Conservation (phyloP, 2,329 filamentous ascomycete species). For the Penicillium oxalicum region DNA sequence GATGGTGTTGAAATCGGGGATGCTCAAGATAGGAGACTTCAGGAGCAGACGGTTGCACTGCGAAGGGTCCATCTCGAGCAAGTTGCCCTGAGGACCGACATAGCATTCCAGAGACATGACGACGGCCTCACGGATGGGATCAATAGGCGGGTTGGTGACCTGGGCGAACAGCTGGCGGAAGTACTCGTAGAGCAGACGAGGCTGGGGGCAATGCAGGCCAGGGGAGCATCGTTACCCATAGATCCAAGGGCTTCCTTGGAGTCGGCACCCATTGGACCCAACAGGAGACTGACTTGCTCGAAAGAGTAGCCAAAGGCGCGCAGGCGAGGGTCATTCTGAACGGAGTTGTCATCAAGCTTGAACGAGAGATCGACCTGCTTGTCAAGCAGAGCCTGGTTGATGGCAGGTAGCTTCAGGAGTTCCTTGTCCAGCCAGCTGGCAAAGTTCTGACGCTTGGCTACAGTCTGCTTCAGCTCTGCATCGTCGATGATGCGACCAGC, state of each 20-base stretch:
- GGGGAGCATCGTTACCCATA: constrained; percentile 93
- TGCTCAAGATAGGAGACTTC: constrained; percentile 80
- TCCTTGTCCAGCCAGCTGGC: constrained; percentile 79
- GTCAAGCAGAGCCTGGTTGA: constrained; percentile 57
- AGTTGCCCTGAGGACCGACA: constrained; percentile 89
- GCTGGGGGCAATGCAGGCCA: constrained; percentile 85
- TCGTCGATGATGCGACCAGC: constrained; percentile 92
- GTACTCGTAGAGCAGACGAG: constrained; percentile 87
- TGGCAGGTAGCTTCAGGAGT: constrained; percentile 71
- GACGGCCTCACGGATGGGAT: constrained; percentile 93
- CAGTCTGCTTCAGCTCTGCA: constrained; percentile 79
- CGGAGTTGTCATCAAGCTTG: constrained; percentile 60
- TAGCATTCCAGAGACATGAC: constrained; percentile 98
- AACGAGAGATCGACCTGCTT: constrained; percentile 57
- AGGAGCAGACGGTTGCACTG: constrained; percentile 83
- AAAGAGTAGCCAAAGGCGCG: constrained; percentile 90
- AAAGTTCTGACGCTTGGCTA: constrained; percentile 84
- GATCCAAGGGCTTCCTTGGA: constrained; percentile 96
- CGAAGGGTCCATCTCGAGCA: constrained; percentile 85
- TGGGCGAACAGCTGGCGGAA: constrained; percentile 97
- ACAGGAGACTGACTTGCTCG: constrained; percentile 85
- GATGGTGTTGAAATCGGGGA: constrained; percentile 84
- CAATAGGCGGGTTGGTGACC: constrained; percentile 95
- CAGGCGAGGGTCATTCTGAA: constrained; percentile 80
- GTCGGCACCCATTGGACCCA: constrained; percentile 93